Evolutionary conservation across 108 stramenopile species (phyloP).

Genomic region (Epithemia pelagica): DNA sequence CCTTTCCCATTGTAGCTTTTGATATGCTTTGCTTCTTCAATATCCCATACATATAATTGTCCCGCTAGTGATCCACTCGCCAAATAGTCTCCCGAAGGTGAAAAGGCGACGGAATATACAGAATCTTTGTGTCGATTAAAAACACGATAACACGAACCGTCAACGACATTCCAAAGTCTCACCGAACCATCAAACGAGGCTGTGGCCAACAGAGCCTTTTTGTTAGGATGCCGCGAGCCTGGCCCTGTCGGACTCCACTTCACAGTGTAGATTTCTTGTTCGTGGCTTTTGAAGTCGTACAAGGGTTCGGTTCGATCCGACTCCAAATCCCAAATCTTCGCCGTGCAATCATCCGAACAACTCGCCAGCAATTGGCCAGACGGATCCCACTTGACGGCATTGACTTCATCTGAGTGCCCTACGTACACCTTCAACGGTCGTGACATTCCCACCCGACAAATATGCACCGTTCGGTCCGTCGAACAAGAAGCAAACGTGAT

Average conservation of each 20-base stretch:
- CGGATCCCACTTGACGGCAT: conserved; percentile 96
- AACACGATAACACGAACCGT: conserved; percentile 76
- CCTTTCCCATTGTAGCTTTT: conserved; percentile 87
- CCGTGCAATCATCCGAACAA: conserved; percentile 95
- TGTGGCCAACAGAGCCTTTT: conserved; percentile 80
- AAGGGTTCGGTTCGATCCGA: conserved; percentile 53
- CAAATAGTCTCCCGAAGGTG: conserved; percentile 77
- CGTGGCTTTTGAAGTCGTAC: conserved; percentile 86
- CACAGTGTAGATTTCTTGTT: conserved; percentile 94
- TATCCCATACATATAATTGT: conserved; percentile 89
- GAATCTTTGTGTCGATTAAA: conserved; percentile 81
- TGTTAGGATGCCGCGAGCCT: conserved; percentile 82
- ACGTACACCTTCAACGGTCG: conserved; percentile 57
- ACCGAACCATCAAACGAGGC: conserved; percentile 96
- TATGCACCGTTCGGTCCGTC: conserved; percentile 91
- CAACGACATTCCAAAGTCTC: conserved; percentile 84
- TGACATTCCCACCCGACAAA: conserved; percentile 66
- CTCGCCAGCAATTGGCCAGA: conserved; percentile 85
- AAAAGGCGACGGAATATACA: conserved; percentile 85
- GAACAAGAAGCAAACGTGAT: conserved; percentile 92
- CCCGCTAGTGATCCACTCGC: conserved; percentile 85
- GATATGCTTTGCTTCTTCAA: conserved; percentile 59
- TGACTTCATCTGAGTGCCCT: conserved; percentile 91
- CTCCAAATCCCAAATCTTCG: conserved; percentile 88
- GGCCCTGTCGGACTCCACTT: conserved; percentile 96